Evolutionary conservation across 2,329 filamentous ascomycete species (phyloP), one percentile per base, ranked within the genome.

Genomic region (Aspergillus nomiae): DNA sequence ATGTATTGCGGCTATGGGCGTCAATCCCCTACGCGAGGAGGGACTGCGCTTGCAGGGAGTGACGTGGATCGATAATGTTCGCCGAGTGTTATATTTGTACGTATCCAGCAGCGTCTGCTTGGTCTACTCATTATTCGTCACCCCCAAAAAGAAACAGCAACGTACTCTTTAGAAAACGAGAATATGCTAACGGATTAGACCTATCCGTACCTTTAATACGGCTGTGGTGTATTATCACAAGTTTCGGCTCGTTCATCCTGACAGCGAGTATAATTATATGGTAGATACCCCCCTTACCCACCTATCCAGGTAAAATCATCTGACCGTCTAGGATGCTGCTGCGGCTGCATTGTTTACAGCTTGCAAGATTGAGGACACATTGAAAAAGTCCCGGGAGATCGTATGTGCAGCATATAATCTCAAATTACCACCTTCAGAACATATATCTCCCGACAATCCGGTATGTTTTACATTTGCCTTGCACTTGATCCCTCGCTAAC

Each of bases 351-450:
- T 99, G 10, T 94, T 98, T 73, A 91, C 94, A 3, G 94, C 94
- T 2, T 98, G 94, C 83, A 99, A 99, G 81, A 93, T 96, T 53
- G 95, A 99, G 78, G 95, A 99, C 77, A 99, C 95, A 0, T 86
- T 97, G 69, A 99, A 99, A 81, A 98, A 98, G 82, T 96, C 92
- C 4, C 89, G 87, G 62, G 95, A 99, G 67, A 96, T 99, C 65
- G 83, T 98, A 19, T 96, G 92, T 63, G 93, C 94, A 1, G 90
- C 92, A 28, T 92, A 94, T 79, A 97, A 97, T 73, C 81, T 96
- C 43, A 95, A 93, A 78, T 86, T 83, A 79, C 74, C 86, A 71
- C 69, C 89, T 79, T 76, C 91, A 77, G 85, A 92, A 78, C 78
- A 90, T 76, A 76, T 89, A 43, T 90, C 90, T 21, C 87, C 91